Base-by-base conservation (phyloP, 441 rosid species). In the Pelargonium cotyledonis region DNA sequence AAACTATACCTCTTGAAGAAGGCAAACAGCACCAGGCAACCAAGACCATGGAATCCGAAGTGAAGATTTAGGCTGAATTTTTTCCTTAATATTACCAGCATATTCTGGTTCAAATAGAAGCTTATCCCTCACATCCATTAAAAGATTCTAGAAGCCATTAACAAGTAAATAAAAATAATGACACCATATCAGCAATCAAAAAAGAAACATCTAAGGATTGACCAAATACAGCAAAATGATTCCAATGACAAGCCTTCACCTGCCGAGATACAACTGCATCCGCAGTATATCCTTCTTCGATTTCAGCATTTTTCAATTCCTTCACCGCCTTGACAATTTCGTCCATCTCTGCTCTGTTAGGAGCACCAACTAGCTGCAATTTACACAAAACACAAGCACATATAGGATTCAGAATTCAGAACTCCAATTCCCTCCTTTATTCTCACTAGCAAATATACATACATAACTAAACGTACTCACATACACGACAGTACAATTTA, bases 91-190 rank as follows among this genome's bases (percentile, higher is more conserved):
- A 75, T 85, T 85, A 76, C 99, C 99, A 76, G 97, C 93, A 83
- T 91, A 91, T 70, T 89, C 97, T 67, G 94, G 86, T 79, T 91
- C 99, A 72, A 94, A 94, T 44, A 94, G 95, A 73, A 94, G 92
- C 76, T 94, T 94, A 74, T 91, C 97, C 77, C 97, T 88, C 67
- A 89, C 77, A 75, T 94, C 96, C 95, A 88, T 85, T 62, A 91
- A 84, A 75, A 94, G 87, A 76, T 88, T 89, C 96, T 91, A 81
- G 73, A 75, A 76, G 19, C 46, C 70, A 73, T 8, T 44, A 46
- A 69, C 35, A 1, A 55, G 43, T 67, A 35, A 1, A 41, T 40
- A 47, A 35, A 47, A 41, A 5, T 29, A 71, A 47, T 8, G 47
- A 43, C 53, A 63, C 16, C 21, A 55, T n/a, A 55, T 55, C 26